Evolutionary conservation across 129 eudicot genomes (phyloP).

Genomic region (Flaveria linearis): DNA sequence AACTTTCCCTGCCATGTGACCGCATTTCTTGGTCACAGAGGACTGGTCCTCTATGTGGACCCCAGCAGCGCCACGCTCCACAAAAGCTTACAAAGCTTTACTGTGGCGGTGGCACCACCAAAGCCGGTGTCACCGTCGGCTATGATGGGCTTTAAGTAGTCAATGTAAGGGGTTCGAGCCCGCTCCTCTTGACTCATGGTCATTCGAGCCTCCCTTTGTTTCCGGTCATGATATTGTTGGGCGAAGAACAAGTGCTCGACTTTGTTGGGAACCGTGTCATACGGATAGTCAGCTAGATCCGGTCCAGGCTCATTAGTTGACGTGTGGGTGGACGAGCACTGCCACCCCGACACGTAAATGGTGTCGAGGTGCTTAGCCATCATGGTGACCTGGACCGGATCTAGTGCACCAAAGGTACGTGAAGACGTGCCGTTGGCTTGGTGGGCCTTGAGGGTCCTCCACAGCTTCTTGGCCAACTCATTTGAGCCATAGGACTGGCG

Average conservation of each 20-base stretch:
- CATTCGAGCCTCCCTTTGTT: constrained; percentile 95
- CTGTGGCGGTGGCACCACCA: constrained; percentile 95
- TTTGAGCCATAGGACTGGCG: constrained; percentile 69
- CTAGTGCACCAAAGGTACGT: constrained; percentile 91
- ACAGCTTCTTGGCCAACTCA: constrained; percentile 87
- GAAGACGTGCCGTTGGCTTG: constrained; percentile 87
- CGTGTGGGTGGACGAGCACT: constrained; percentile 93
- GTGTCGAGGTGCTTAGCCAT: constrained; percentile 95
- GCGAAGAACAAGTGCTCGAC: constrained; percentile 90
- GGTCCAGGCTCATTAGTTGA: constrained; percentile 92
- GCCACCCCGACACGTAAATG: constrained; percentile 96
- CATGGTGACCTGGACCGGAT: constrained; percentile 97
- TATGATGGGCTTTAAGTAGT: constrained; percentile 84
- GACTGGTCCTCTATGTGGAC: constrained; percentile 98
- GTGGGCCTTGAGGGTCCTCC: constrained; percentile 90
- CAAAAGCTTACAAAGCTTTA: constrained; percentile 91
- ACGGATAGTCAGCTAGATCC: constrained; percentile 95
- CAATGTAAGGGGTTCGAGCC: constrained; percentile 66
- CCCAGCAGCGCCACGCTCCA: constrained; percentile 96
- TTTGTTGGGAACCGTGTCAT: constrained; percentile 93
- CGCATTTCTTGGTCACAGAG: constrained; percentile 91
- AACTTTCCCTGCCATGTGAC: constrained; percentile 98
- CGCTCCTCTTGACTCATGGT: constrained; percentile 79
- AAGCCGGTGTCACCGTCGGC: constrained; percentile 99
- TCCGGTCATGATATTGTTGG: constrained; percentile 87